Conservation (phyloP, 495 filamentous ascomycete genomes). For the Xylaria nigripes region DNA sequence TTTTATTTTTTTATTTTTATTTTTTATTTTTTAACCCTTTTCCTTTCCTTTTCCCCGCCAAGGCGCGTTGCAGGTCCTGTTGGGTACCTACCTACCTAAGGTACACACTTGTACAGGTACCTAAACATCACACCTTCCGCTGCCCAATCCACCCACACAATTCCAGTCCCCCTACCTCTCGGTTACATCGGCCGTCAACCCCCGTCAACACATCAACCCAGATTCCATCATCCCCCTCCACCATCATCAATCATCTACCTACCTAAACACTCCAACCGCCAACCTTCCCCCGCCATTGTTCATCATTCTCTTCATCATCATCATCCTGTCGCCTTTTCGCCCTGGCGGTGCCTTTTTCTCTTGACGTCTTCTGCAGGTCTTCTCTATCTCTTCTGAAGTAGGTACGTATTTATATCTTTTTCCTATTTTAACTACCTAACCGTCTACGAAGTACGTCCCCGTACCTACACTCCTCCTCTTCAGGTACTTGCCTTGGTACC, state of each 20-base stretch:
- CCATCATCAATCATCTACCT: neutral
- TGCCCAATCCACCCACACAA: neutral
- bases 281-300: neutral
- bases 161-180: neutral
- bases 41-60: too few species aligned
- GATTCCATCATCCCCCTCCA: neutral
- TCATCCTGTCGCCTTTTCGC: neutral
- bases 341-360: neutral
- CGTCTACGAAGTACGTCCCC: too few species aligned
- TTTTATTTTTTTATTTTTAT: too few species aligned
- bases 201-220: too few species aligned
- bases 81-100: neutral
- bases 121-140: neutral
- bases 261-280: neutral
- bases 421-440: too few species aligned
- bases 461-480: neutral
- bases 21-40: too few species aligned
- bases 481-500: neutral
- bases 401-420: neutral
- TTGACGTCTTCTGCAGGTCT: neutral
- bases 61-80: neutral
- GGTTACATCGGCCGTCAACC: neutral
- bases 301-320: neutral
- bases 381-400: neutral
- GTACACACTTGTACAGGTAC: neutral